These are phyloP conservation scores for Phytophthora pinifolia DNA, from an alignment of 352 stramenopile species.

Conservation along the genomic window DNA sequence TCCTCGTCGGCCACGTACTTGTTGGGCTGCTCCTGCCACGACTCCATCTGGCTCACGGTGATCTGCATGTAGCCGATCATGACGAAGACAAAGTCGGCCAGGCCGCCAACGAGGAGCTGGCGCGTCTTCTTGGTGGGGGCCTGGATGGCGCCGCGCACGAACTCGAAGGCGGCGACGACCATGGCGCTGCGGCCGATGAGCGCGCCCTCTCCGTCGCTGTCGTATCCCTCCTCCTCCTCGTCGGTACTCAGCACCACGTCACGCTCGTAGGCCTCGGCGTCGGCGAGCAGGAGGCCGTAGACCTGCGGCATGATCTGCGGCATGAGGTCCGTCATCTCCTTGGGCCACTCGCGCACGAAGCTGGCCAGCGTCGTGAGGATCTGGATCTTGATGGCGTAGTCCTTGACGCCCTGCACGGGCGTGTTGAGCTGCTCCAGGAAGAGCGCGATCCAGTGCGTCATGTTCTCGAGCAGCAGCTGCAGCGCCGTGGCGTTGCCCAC, in stretches of 20 bases:
- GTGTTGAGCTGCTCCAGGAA: conserved; percentile 55
- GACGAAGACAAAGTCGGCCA: conserved; percentile 74
- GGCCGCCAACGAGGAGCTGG: conserved; percentile 46
- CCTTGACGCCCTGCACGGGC: conserved; percentile 49
- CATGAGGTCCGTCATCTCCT: conserved; percentile 74
- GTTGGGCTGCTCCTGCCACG: conserved; percentile 80
- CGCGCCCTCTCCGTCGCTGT: conserved; percentile 73
- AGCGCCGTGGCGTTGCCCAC: conserved; percentile 60
- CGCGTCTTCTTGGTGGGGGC: conserved; percentile 82
- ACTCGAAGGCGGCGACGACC: conserved; percentile 74
- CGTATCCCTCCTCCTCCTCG: conserved; percentile 70
- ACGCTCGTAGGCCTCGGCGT: conserved; percentile 51
- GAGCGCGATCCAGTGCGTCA: conserved; percentile 68
- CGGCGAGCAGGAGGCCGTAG: conserved; percentile 50
- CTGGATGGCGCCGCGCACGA: conserved; percentile 67
- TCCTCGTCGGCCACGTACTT: conserved; percentile 87
- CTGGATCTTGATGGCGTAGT: conserved; percentile 78
- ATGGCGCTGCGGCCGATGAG: conserved; percentile 67
- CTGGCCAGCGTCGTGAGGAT: conserved; percentile 69
- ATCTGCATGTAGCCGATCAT: conserved; percentile 89
- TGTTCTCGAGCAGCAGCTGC: conserved; percentile 66
- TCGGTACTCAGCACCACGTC: conserved; percentile 51
- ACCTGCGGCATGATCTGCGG: conserved; percentile 74
- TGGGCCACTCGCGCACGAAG: conserved; percentile 84
- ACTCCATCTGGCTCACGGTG: conserved; percentile 66